These are phyloP conservation scores for Chaetomium fimeti DNA, from an alignment of 495 filamentous ascomycete species.

Conservation along the genomic window DNA sequence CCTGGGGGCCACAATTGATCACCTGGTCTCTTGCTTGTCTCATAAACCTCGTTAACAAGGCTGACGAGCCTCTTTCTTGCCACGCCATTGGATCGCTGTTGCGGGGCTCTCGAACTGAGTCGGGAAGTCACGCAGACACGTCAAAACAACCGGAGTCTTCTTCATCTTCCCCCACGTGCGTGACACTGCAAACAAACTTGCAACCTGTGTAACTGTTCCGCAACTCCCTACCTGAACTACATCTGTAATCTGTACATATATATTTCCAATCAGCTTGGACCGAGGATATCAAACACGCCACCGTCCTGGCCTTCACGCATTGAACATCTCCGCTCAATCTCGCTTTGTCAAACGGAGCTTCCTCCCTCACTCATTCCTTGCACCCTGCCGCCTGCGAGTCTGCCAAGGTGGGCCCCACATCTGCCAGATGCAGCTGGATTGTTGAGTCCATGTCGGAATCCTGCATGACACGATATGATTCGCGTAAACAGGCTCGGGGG, in stretches of 20 bases:
- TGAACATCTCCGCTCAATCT: background rate
- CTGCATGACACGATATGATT: background rate
- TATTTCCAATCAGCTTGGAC: background rate
- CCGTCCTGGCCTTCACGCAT: background rate
- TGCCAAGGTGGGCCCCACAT: background rate
- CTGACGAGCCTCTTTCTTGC: background rate
- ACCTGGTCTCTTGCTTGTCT: conserved; percentile 16
- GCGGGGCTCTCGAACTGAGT: background rate
- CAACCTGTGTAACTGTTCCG: too few relatives aligned
- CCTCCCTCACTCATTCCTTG: too few relatives aligned
- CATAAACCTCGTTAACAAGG: conserved; percentile 7
- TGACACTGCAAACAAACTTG: too few relatives aligned
- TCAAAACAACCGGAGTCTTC: background rate
- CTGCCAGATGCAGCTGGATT: background rate
- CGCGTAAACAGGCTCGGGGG: too few relatives aligned
- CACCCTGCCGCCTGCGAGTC: too few relatives aligned
- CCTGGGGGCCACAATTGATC: background rate
- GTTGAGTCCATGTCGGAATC: background rate
- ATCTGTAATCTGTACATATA: background rate
- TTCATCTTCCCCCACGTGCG: conserved; percentile 7
- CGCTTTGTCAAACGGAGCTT: too few relatives aligned
- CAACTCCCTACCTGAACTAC: too few relatives aligned
- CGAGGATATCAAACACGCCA: background rate
- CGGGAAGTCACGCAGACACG: conserved; percentile 11
- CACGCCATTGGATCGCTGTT: background rate